These are phyloP conservation scores for Pholiota microspora DNA, from an alignment of 768 basidiomycete species.

Conservation along the genomic window DNA sequence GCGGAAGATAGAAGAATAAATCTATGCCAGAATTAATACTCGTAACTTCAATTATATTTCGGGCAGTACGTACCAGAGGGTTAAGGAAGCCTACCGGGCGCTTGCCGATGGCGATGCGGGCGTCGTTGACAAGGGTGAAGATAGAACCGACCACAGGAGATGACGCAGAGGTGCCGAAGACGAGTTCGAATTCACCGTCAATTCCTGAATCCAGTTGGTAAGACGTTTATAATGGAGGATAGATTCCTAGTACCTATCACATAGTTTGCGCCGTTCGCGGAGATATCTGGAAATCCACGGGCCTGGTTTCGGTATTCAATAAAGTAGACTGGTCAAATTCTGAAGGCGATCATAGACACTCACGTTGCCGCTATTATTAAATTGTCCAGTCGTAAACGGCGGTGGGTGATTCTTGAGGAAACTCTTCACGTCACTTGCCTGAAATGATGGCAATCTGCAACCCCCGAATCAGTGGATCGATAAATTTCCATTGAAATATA, in stretches of 20 bases:
- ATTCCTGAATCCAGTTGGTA: conserved; percentile 18
- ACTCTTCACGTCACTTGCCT: conserved; percentile 34
- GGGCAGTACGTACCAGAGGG: conserved; percentile 29
- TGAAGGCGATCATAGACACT: neutral
- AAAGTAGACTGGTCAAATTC: neutral
- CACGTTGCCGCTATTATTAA: conserved; percentile 44
- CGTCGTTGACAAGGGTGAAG: conserved; percentile 52
- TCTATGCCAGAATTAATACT: conserved; percentile 1
- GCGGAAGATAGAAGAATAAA: conserved; percentile 15
- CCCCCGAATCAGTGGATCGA: neutral
- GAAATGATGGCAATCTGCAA: conserved; percentile 41
- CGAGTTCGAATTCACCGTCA: conserved; percentile 30
- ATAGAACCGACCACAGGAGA: conserved; percentile 41
- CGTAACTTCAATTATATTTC: too few species aligned
- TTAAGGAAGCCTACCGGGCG: conserved; percentile 49
- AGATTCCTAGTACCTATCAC: conserved; percentile 29
- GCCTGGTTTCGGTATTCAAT: neutral
- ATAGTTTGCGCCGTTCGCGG: conserved; percentile 47
- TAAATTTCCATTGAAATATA: neutral
- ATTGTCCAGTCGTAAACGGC: conserved; percentile 39
- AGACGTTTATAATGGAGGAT: neutral
- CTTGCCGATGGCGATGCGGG: conserved; percentile 40
- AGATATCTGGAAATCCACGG: conserved; percentile 47
- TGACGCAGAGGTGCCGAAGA: conserved; percentile 43
- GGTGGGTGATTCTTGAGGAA: conserved; percentile 33